A percentile compares a stretch with the other conserved stretches of the same genome.
These are phyloP conservation scores for Ceratocystis smalleyi DNA, from an alignment of 2,329 filamentous ascomycete species.

Conservation along the genomic window DNA sequence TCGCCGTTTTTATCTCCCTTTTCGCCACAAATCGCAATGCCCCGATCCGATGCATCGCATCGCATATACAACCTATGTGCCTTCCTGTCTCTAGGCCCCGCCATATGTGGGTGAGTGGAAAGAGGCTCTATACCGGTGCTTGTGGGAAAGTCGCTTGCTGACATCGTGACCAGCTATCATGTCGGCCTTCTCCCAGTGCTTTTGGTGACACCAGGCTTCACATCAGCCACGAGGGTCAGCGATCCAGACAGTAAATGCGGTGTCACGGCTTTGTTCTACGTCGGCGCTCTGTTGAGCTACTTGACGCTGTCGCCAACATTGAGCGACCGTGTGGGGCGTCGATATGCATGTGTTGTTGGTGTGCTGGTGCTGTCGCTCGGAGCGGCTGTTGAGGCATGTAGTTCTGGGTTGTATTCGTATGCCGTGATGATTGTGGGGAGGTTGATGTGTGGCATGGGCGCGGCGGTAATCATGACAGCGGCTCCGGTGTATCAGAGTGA, in stretches of 20 bases:
- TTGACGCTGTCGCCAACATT: slow-evolving; percentile 37
- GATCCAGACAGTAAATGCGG: slow-evolving; percentile 24
- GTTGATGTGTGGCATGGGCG: slow-evolving; percentile 37
- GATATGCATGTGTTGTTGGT: slow-evolving; percentile 35
- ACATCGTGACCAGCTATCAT: slow-evolving; percentile 30
- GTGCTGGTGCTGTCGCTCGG: slow-evolving; percentile 34
- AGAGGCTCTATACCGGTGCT: not conserved
- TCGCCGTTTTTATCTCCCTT: not conserved
- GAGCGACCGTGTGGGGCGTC: slow-evolving; percentile 36
- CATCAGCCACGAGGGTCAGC: slow-evolving; percentile 23
- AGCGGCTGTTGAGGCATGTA: slow-evolving; percentile 32
- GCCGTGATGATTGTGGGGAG: slow-evolving; percentile 36
- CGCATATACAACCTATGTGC: slow-evolving; percentile 29
- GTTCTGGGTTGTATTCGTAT: slow-evolving; percentile 28
- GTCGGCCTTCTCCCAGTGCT: slow-evolving; percentile 42
- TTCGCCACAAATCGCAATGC: not conserved
- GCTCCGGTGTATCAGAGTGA: slow-evolving; percentile 44
- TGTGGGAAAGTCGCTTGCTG: not conserved
- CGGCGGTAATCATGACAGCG: slow-evolving; percentile 39
- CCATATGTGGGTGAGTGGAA: slow-evolving; percentile 34
- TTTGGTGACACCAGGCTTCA: slow-evolving; percentile 38
- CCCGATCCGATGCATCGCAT: not conserved
- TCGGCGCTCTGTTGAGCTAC: slow-evolving; percentile 41
- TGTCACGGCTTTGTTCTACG: slow-evolving; percentile 31
- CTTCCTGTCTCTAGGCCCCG: slow-evolving; percentile 35